Percentiles rank a stretch among this genome's conserved stretches.
Conservation (phyloP, 371 early-diverging fungal genomes). For the Nematocida parisii region DNA sequence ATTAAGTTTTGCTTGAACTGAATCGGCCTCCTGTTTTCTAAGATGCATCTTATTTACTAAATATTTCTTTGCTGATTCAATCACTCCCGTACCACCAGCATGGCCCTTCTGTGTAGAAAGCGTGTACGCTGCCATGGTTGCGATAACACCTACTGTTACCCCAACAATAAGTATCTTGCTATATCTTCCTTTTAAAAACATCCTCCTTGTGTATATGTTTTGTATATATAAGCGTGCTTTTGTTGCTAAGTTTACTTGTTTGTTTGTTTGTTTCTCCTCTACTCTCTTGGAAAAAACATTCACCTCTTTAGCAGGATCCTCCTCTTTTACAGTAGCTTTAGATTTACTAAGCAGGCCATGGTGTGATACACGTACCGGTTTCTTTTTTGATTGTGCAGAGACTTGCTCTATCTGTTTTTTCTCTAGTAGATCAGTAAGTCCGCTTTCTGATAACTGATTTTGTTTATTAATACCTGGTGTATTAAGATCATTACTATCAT, state of each 20-base stretch:
- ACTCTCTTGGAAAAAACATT: background rate
- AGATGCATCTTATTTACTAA: background rate
- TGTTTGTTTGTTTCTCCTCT: constrained; percentile 8
- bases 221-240: background rate
- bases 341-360: background rate
- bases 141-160: background rate
- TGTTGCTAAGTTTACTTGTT: constrained; percentile 7
- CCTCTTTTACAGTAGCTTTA: background rate
- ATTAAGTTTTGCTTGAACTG: background rate
- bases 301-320: background rate
- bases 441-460: background rate
- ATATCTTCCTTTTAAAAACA: background rate
- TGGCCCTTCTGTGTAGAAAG: background rate
- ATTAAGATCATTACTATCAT: no score
- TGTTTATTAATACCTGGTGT: no score
- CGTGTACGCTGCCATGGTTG: background rate
- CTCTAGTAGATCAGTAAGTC: background rate
- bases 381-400: background rate
- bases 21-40: background rate
- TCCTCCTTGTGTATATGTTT: constrained; percentile 5
- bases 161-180: background rate
- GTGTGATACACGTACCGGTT: background rate
- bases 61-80: background rate
- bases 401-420: background rate
- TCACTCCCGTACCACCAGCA: background rate